Conservation (phyloP, 1,139 yeast species). For the Pichia sp. region DNA sequence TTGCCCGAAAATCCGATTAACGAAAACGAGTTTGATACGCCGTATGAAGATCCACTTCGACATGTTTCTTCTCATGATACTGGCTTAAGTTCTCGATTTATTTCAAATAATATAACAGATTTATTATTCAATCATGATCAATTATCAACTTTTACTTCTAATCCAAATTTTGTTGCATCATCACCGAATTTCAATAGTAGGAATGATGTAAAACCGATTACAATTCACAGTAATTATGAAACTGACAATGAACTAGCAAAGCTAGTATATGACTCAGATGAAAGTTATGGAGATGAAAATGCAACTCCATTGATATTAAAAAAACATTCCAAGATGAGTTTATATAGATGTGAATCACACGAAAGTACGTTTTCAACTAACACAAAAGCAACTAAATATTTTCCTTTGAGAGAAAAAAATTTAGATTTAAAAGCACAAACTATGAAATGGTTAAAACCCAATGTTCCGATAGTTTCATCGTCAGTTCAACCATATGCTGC, state of each 20-base stretch:
- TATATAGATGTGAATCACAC: slow-evolving; percentile 33
- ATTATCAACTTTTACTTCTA: slow-evolving; percentile 1
- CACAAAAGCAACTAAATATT: slow-evolving; percentile 1
- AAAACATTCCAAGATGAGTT: slow-evolving; percentile 18
- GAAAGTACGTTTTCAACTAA: slow-evolving; percentile 31
- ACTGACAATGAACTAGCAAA: background rate
- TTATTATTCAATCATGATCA: slow-evolving; percentile 3
- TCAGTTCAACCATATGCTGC: slow-evolving; percentile 3
- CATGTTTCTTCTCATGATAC: slow-evolving; percentile 28
- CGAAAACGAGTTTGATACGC: background rate
- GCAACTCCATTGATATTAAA: slow-evolving; percentile 19
- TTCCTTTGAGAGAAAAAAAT: slow-evolving; percentile 6
- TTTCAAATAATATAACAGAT: slow-evolving; percentile 10
- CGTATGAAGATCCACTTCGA: slow-evolving; percentile 15
- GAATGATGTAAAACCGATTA: background rate
- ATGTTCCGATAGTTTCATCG: slow-evolving; percentile 19
- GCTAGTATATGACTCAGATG: slow-evolving; percentile 12
- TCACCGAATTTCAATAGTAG: slow-evolving; percentile 24
- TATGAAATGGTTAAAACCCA: slow-evolving; percentile 28
- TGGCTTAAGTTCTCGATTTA: slow-evolving; percentile 18
- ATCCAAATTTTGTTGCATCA: slow-evolving; percentile 17
- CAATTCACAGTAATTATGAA: slow-evolving; percentile 7
- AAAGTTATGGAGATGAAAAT: slow-evolving; percentile 21
- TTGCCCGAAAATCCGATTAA: slow-evolving; percentile 19
- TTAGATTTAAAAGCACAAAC: slow-evolving; percentile 27